A percentile compares a stretch with the other conserved stretches of the same genome.
Evolutionary conservation across 2,329 filamentous ascomycete species (phyloP).

Genomic region (Tolypocladium tropicale): DNA sequence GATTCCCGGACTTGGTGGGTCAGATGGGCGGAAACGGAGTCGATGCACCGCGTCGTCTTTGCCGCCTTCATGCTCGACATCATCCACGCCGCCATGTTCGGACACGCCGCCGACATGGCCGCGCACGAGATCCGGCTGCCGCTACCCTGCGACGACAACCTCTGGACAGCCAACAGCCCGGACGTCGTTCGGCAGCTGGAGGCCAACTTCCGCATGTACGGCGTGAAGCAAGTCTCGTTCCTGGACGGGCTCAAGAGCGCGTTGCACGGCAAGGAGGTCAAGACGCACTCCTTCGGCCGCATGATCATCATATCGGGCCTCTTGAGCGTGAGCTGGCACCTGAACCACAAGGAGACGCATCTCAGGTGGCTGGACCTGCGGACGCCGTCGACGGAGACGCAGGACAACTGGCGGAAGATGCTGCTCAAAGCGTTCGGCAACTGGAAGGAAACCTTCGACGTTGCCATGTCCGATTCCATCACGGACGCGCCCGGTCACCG

Average conservation of each 20-base stretch:
- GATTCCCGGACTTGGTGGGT: conserved; percentile 58
- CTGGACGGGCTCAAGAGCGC: conserved; percentile 77
- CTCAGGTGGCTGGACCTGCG: conserved; percentile 67
- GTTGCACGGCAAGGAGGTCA: conserved; percentile 68
- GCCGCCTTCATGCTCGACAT: conserved; percentile 85
- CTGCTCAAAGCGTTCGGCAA: conserved; percentile 73
- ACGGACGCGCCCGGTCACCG: conserved; percentile 25
- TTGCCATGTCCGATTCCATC: conserved; percentile 40
- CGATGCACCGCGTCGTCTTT: conserved; percentile 78
- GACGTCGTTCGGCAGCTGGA: conserved; percentile 70
- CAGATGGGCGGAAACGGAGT: conserved; percentile 81
- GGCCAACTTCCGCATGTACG: conserved; percentile 64
- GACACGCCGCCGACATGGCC: conserved; percentile 82
- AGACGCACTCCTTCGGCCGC: conserved; percentile 78
- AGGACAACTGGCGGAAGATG: conserved; percentile 70
- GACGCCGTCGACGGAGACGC: conserved; percentile 44
- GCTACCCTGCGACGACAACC: conserved; percentile 74
- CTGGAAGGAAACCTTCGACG: conserved; percentile 80
- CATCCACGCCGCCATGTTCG: conserved; percentile 86
- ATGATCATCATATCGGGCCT: conserved; percentile 87
- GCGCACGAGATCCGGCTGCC: conserved; percentile 81
- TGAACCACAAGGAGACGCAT: conserved; percentile 78
- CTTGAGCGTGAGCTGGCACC: conserved; percentile 85
- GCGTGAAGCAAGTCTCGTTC: conserved; percentile 70
- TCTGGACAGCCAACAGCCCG: conserved; percentile 76